Evolutionary conservation across 106 monocot species (phyloP), one percentile per base, ranked within the genome.

Genomic region (Alisma plantagoaquatica): DNA sequence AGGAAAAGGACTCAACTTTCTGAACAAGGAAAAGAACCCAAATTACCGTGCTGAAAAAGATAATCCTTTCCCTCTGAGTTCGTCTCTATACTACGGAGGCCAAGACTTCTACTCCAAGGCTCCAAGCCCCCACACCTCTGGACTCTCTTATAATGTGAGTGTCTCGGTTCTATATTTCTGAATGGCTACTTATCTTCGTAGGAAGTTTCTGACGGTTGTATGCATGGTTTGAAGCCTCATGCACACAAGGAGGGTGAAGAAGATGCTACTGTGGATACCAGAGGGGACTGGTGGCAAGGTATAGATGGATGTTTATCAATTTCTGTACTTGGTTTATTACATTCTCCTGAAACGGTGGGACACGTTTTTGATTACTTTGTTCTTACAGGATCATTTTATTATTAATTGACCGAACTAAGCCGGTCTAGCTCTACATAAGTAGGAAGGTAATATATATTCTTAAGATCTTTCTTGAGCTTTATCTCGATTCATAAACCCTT

Each of bases 221-320:
- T 10, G 35, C 9, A 1, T 19, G 12, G 10, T 21, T 14, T 41
- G 24, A 23, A 35, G 18, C 52, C 33, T 64, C 14, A 33, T 32
- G 32, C 51, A 41, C 20, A 52, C 31, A 43, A 60, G 2, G 61
- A 53, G 27, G 69, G 61, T 30, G 69, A 20, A 24, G 52, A 51
- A 23, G 48, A 66, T 51, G 33, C 52, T 42, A 26, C 53, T 10
- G 35, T 16, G 5, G 38, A 3, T 20, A 58, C 67, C 17, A n/a
- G 49, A 29, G 59, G 67, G 14, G 49, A 68, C 15, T 68, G 67
- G 67, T 68, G 67, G 67, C 54, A 68, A 59, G 67, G 67, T 68
- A 68, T 15, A 25, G 23, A 1, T n/a, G n/a, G n/a, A n/a, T n/a
- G n/a, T 14, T 43, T 15, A 35, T 35, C n/a, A 14, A 10, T 22